Evolutionary conservation across 1,284 basidiomycete genomes (phyloP), one percentile per base, ranked within the genome.

Genomic region (Trichosporon inkin): DNA sequence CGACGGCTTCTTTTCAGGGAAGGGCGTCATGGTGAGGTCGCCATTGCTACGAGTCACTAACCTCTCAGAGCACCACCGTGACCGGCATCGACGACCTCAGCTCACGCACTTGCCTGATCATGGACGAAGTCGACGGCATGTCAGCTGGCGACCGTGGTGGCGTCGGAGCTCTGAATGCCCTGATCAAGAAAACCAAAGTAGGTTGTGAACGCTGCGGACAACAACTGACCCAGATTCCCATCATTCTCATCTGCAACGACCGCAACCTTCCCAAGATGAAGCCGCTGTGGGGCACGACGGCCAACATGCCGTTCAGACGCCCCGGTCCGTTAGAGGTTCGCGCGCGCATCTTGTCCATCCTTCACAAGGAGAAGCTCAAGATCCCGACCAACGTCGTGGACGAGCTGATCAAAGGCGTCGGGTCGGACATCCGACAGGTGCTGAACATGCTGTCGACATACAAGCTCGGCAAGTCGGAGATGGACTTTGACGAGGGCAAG

Each of bases 51-150:
- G 11, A 10, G 28, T 35, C 40, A 17, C 53, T 57, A 37, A 41
- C 17, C 3, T 17, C 28, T 32, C 65, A 86, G 87, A 79, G 79
- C 13, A 86, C 84, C 1, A 88, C 89, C 62, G 84, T 84, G 0
- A 80, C 84, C 2, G 89, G 87, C 1, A 78, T 93, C 2, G 44
- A 49, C 28, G 71, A 81, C 11, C 85, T 97, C 62, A 90, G 88
- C 0, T 85, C 90, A 66, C 86, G 84, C 69, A 86, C 89, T 0
- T 92, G 92, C 66, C 80, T 99, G 47, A 98, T 99, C 75, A 97
- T 99, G 92, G 96, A 99, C 73, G 96, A 99, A 76, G 95, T 99
- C 0, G 95, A 99, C 69, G 95, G 96, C 8, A 99, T 99, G 93
- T 96, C 92, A 6, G 90, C 91, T 2, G 95, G 95, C 24, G 96